Percentiles rank a stretch among this genome's conserved stretches.
Evolutionary conservation across 192 early-diverging fungal genomes (phyloP).

Genomic region (Podila minutissima): DNA sequence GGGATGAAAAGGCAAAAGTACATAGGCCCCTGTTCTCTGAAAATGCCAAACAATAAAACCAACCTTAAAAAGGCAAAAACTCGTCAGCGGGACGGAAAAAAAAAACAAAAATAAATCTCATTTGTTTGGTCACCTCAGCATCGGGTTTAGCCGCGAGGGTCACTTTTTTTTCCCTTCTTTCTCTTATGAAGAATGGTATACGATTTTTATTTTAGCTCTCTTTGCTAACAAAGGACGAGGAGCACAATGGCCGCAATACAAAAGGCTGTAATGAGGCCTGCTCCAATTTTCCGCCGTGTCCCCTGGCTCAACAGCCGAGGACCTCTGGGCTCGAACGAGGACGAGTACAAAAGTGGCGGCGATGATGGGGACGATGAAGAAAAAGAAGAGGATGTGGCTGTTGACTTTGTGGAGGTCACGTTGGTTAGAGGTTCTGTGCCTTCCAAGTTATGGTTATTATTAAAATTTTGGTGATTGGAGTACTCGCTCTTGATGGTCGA

Average conservation of each 20-base stretch:
- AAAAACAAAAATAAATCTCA: no score
- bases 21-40: not conserved
- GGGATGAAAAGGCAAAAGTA: not conserved
- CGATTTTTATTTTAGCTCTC: not conserved
- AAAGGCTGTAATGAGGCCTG: slow-evolving; percentile 35
- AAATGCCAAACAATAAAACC: not conserved
- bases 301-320: slow-evolving; percentile 6
- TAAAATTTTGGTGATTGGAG: not conserved
- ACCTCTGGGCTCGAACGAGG: slow-evolving; percentile 9
- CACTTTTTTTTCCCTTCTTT: not conserved
- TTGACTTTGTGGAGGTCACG: not conserved
- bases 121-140: no score
- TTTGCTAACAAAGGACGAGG: slow-evolving; percentile 20
- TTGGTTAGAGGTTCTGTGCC: not conserved
- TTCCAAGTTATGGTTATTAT: not conserved
- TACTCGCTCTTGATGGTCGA: not conserved
- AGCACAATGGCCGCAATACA: slow-evolving; percentile 42
- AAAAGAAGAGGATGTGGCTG: not conserved
- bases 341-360: not conserved
- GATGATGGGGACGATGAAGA: not conserved
- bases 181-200: not conserved
- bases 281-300: slow-evolving; percentile 22
- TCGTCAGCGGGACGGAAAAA: no score
- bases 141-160: not conserved
- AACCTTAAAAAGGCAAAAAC: no score